Evolutionary conservation across 2,329 filamentous ascomycete genomes (phyloP).

Genomic region (Talaromyces piceae): DNA sequence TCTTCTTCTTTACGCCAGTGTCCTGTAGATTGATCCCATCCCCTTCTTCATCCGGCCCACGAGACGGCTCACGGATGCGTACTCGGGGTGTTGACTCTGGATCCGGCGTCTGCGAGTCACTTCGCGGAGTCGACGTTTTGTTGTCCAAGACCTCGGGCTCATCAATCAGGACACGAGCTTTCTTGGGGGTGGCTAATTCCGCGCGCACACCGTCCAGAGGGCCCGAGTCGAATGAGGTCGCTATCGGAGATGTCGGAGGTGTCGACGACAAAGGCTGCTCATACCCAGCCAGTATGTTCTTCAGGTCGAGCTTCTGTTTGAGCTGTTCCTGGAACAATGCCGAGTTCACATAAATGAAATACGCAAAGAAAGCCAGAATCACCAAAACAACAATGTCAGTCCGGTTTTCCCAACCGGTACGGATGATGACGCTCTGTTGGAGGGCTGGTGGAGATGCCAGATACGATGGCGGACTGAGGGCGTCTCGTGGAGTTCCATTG

Average conservation of each 20-base stretch:
- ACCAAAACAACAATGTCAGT: constrained; percentile 38
- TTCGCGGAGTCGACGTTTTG: constrained; percentile 24
- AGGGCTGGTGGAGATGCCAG: constrained; percentile 32
- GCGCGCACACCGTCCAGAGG: constrained; percentile 11
- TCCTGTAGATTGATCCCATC: constrained; percentile 22
- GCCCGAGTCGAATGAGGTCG: constrained; percentile 22
- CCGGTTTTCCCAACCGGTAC: constrained; percentile 40
- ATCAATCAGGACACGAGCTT: constrained; percentile 13
- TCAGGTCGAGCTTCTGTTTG: constrained; percentile 39
- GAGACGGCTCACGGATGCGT: constrained; percentile 34
- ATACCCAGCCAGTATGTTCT: constrained; percentile 36
- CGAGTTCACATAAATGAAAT: constrained; percentile 38
- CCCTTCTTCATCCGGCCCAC: constrained; percentile 24
- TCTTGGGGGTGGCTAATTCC: constrained; percentile 6
- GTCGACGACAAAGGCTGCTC: constrained; percentile 28
- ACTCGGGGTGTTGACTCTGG: constrained; percentile 27
- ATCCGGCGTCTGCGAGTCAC: constrained; percentile 9
- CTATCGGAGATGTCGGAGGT: constrained; percentile 32
- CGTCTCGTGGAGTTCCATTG: constrained; percentile 33
- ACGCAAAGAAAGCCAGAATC: constrained; percentile 32
- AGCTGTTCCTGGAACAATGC: constrained; percentile 33
- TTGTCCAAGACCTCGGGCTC: constrained; percentile 27
- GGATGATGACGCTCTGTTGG: constrained; percentile 37
- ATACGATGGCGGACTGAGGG: constrained; percentile 28
- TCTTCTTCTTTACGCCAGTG: constrained; percentile 54